A percentile compares a stretch with the other conserved stretches of the same genome.
Evolutionary conservation across 202 grass and related monocot genomes (phyloP).

Genomic region (Carex sylvatica): DNA sequence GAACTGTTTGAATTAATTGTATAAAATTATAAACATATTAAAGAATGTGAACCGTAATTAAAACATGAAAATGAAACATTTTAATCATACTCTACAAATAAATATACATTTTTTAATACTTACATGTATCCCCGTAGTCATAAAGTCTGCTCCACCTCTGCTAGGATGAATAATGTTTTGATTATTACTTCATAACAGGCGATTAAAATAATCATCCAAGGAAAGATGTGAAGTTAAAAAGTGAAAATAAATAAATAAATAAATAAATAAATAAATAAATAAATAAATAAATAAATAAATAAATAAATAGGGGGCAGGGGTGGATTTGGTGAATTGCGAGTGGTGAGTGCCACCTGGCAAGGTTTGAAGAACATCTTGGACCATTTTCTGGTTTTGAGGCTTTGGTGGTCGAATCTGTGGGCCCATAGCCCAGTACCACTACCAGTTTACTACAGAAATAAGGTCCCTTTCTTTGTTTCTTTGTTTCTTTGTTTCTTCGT

Average conservation of each 20-base stretch:
- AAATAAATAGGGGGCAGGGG: neutral
- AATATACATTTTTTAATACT: too few relatives aligned
- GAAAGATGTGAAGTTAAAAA: neutral
- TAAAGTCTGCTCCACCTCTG: too few relatives aligned
- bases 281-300: neutral
- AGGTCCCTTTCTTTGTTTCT: too few relatives aligned
- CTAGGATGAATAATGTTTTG: too few relatives aligned
- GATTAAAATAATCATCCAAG: neutral
- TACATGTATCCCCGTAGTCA: too few relatives aligned
- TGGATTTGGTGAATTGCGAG: neutral
- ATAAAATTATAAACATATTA: too few relatives aligned
- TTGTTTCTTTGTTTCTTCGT: too few relatives aligned
- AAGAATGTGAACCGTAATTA: too few relatives aligned
- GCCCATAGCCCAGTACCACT: neutral
- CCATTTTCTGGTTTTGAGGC: constrained; percentile 4
- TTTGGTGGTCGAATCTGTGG: neutral
- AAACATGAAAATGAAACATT: too few relatives aligned
- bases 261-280: neutral
- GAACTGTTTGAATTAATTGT: too few relatives aligned
- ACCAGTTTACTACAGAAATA: neutral
- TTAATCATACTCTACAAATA: too few relatives aligned
- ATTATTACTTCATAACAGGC: too few relatives aligned
- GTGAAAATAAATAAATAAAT: neutral
- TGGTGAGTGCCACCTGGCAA: neutral
- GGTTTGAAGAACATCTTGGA: constrained; percentile 27